Evolutionary conservation across 805 yeast species (phyloP), one percentile per base, ranked within the genome.

Genomic region (Starmerella bacillaris): DNA sequence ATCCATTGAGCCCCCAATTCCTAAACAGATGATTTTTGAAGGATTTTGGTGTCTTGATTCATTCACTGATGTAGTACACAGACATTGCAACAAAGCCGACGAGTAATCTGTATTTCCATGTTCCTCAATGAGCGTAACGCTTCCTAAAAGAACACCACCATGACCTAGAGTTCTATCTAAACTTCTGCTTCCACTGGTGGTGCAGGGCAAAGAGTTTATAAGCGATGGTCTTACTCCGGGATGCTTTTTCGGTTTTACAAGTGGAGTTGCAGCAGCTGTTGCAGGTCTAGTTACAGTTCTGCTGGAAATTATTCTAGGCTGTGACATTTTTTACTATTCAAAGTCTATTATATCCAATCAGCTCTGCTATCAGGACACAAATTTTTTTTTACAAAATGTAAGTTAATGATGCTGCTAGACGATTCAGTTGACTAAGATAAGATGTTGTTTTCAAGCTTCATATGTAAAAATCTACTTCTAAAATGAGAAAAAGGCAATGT

Each of bases 21-120:
- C 50, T 4, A 48, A 35, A 18, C 46, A 43, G 4, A 48, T 27
- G 4, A 47, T 40, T 21, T 21, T 6, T 8, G 46, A 35, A 20
- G 35, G 19, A n/a, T 31, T 21, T 17, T 37, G 44, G 83, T 59
- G 47, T 65, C 72, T 41, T 78, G 86, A 1, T 70, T 54, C 22
- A 75, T 55, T 11, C 5, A 48, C 31, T 4, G 94, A 92, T 54
- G 79, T 92, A 1, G 92, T 65, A 1, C 78, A 72, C 58, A 74
- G 78, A 3, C 70, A 59, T 43, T 83, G 71, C 19, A 73, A 52
- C 24, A 86, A 44, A 8, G 79, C 72, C 4, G 82, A 67, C 5
- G 78, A 65, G 50, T 82, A 86, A 50, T 86, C 95, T 0, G 96
- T 86, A 5, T 86, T 74, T 0, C 92, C 89, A 12, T 70, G 67